Evolutionary conservation across 192 early-diverging fungal genomes (phyloP).

Genomic region (Coemansia sp.): DNA sequence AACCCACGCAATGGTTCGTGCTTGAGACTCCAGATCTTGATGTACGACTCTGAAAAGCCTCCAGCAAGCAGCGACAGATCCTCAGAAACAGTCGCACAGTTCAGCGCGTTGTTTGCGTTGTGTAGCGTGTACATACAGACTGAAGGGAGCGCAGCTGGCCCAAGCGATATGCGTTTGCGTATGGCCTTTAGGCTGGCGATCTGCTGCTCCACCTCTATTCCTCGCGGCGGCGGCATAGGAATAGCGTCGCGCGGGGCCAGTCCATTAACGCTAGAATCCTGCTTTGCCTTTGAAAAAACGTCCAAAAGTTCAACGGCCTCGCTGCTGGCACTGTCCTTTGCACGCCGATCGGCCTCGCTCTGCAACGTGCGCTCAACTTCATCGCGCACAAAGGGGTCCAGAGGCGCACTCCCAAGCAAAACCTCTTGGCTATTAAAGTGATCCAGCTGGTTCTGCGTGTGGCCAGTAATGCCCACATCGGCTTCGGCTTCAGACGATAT

Average conservation of each 20-base stretch:
- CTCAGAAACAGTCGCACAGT: constrained; percentile 80
- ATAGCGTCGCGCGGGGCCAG: constrained; percentile 55
- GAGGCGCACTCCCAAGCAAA: constrained; percentile 70
- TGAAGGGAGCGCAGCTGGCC: constrained; percentile 73
- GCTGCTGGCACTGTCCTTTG: constrained; percentile 19
- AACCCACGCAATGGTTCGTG: constrained; percentile 71
- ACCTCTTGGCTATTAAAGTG: constrained; percentile 82
- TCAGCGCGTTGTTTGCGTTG: constrained; percentile 86
- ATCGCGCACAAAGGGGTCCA: constrained; percentile 71
- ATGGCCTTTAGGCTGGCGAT: constrained; percentile 78
- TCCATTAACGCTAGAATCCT: constrained; percentile 62
- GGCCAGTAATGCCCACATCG: constrained; percentile 75
- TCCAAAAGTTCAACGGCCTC: constrained; percentile 58
- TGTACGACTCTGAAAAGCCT: constrained; percentile 93
- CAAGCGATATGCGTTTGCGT: constrained; percentile 71
- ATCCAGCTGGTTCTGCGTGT: constrained; percentile 70
- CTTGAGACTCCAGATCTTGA: constrained; percentile 91
- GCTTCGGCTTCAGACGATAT: constrained; percentile 51
- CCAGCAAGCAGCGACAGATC: constrained; percentile 81
- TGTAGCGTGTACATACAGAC: constrained; percentile 96
- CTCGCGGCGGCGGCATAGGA: constrained; percentile 58
- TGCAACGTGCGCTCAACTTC: constrained; percentile 83
- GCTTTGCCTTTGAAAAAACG: constrained; percentile 61
- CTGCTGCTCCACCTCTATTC: constrained; percentile 77
- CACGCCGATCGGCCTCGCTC: constrained; percentile 59